Base-by-base conservation (phyloP, 208 protist species). In the Leishmania aethiopica region DNA sequence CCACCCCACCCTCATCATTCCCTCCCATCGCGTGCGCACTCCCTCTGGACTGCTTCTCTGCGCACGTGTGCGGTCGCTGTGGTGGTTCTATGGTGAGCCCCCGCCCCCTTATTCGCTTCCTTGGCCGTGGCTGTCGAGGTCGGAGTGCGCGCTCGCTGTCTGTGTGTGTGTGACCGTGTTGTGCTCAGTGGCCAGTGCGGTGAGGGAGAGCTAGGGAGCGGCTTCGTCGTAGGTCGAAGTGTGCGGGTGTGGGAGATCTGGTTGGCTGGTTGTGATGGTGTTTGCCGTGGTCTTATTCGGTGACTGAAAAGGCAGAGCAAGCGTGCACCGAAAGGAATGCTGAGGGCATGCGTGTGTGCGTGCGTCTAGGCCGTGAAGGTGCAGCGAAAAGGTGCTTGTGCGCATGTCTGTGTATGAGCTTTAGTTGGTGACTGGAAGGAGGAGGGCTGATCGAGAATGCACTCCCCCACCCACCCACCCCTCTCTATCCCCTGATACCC, bases 11-110 rank as follows among this genome's bases (percentile, higher is more conserved):
- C 13, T 0, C 51, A 55, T 55, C 15, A 55, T 22, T 17, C 49
- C 7, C 11, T 17, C 49, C 51, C 6, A 15, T 25, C 37, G 69
- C 25, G 37, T 40, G 13, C 35, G 7, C 45, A 51, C 37, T 51
- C n/a, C n/a, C 22, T 40, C 22, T 42, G 45, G 8, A 10, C 15
- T 70, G 70, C 45, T 53, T 83, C 59, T 75, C 66, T 64, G 83
- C 35, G 19, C 78, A 77, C 11, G 70, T 25, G 77, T 83, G 28
- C 32, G 10, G 32, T 25, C 32, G 62, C 3, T 19, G 32, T 69
- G 10, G 62, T 69, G 4, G 32, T 40, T 19, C 32, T 42, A 69
- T 69, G 62, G 62, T 32, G 62, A 22, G 32, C 62, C 13, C 2
- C 15, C 32, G 13, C 13, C 32, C 10, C 62, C 62, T 17, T 40